A percentile compares a stretch with the other conserved stretches of the same genome.
Conservation (phyloP, 2,329 filamentous ascomycete species). For the Aspergillus sp. region DNA sequence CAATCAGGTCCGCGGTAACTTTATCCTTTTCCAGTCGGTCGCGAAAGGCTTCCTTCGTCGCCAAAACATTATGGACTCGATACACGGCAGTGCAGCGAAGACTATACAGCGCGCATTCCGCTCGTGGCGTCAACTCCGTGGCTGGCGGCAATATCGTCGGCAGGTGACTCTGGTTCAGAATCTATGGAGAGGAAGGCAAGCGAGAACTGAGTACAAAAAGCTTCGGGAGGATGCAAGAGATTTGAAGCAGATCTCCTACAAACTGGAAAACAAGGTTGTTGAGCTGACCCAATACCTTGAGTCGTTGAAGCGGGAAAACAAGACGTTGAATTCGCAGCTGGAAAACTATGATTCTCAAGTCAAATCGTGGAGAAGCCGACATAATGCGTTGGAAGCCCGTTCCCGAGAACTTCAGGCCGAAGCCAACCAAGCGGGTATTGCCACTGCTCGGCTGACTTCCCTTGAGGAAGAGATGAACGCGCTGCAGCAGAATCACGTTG, state of each 20-base stretch:
- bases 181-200: constrained; percentile 77
- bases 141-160: constrained; percentile 81
- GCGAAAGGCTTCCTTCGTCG: constrained; percentile 88
- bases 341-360: constrained; percentile 95
- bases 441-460: constrained; percentile 76
- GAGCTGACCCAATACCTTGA: constrained; percentile 92
- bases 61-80: constrained; percentile 87
- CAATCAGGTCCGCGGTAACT: constrained; percentile 66
- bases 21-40: constrained; percentile 80
- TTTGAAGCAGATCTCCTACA: constrained; percentile 98
- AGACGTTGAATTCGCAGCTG: constrained; percentile 74
- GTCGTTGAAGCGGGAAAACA: constrained; percentile 90
- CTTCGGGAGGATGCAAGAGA: constrained; percentile 93
- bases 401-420: constrained; percentile 93
- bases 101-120: constrained; percentile 89
- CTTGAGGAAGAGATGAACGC: constrained; percentile 96
- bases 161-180: constrained; percentile 87
- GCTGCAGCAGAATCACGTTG: constrained; percentile 78
- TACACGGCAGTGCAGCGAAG: constrained; percentile 81
- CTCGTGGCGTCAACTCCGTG: constrained; percentile 64
- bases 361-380: constrained; percentile 88
- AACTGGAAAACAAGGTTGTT: constrained; percentile 98
- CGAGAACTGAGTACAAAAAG: constrained; percentile 78
- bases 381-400: constrained; percentile 79
- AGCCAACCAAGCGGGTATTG: constrained; percentile 95